Base-by-base conservation (phyloP, 208 protist species). In the Trypanosoma avium region DNA sequence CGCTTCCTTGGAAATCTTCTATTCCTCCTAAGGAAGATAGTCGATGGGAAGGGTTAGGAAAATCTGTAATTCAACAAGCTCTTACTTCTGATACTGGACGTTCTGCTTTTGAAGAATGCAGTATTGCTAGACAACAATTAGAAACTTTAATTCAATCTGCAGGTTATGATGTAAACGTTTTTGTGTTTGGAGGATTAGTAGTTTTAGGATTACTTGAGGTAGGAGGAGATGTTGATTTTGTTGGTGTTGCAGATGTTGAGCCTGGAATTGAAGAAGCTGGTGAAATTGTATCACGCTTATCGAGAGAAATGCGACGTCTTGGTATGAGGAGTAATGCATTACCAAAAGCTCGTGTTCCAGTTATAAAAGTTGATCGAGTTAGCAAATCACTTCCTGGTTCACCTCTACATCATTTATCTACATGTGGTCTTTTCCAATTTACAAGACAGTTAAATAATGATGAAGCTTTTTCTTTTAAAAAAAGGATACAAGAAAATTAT, bases 181-280 rank as follows among this genome's bases (percentile, higher is more conserved):
- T 80, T 62, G 88, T 92, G 49, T 96, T 96, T 75, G 91, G 91
- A 29, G 91, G 91, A 29, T 70, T 96, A 17, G 79, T 87, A 6
- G 89, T 81, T 13, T 66, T 92, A 8, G 79, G 84, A 3, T 48
- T 96, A 17, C 69, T 94, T 19, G 88, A 96, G 45, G 86, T 89
- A 30, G 87, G 86, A 33, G 91, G 91, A 19, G 91, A 96, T 53
- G 81, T 90, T 12, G 91, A 96, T 70, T 94, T 96, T 80, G 86
- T 92, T 17, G 87, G 83, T 17, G 86, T 96, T 48, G 66, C 79
- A 15, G 91, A 96, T 60, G 71, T 94, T 33, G 88, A 96, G 61
- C 88, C 91, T 46, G 79, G 77, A 19, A 73, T 88, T 75, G 81
- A 82, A 19, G 88, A 96, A 49, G 73, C 88, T 30, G 78, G 80